Evolutionary conservation across 1,139 yeast species (phyloP).

Genomic region (Entelexis paramagnoliae): DNA sequence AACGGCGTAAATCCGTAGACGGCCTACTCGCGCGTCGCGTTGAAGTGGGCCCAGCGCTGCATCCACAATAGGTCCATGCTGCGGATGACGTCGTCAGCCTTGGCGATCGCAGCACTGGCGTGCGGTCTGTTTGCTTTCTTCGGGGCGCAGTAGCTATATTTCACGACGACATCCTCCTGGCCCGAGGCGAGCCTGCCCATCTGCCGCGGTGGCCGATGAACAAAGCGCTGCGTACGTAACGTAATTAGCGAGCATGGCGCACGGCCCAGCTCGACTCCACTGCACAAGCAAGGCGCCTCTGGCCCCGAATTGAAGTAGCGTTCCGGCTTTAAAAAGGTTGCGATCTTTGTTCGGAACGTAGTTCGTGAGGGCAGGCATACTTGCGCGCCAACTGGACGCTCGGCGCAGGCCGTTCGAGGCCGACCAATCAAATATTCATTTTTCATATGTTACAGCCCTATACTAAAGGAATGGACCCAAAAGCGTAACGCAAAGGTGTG

Average conservation of each 20-base stretch:
- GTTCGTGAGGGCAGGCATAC: no score
- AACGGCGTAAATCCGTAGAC: no score
- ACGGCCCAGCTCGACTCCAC: no score
- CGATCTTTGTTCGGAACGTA: no score
- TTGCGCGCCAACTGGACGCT: no score
- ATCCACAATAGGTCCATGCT: constrained; percentile 13
- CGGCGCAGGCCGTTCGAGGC: no score
- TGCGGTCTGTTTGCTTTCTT: not conserved
- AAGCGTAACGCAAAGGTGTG: not conserved
- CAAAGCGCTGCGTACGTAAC: no score
- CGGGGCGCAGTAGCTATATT: not conserved
- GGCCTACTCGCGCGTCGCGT: not conserved
- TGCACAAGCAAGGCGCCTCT: no score
- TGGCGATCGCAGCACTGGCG: not conserved
- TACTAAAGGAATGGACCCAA: not conserved
- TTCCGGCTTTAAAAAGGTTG: no score
- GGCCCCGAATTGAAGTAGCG: no score
- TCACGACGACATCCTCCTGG: not conserved
- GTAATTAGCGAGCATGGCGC: no score
- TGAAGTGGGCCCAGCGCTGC: constrained; percentile 12
- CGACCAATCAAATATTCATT: not conserved
- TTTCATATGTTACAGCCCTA: not conserved
- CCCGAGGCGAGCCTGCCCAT: not conserved
- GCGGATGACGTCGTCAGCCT: constrained; percentile 1
- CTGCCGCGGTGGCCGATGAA: no score